Evolutionary conservation across 768 basidiomycete species (phyloP), one percentile per base, ranked within the genome.

Genomic region (Punctularia strigosozonata): DNA sequence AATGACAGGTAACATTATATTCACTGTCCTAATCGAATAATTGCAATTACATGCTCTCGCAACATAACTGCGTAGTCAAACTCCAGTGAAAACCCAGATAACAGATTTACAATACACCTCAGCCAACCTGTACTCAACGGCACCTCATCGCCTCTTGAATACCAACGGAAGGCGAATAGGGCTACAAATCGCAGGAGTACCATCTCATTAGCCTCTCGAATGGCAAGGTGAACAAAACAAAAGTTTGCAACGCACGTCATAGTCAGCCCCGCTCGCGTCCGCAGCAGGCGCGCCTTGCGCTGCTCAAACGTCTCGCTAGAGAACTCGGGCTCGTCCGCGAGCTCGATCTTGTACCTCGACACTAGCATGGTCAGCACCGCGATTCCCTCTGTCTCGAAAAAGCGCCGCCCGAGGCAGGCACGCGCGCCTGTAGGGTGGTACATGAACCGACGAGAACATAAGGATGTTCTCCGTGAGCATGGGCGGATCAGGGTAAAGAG

Each of bases 241-340:
- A n/a, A n/a, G n/a, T n/a, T n/a, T n/a, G n/a, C n/a, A n/a, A n/a
- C 69, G 43, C 49, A 71, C 73, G 65, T 66, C 12, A 68, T 43
- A 2, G 69, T 72, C 21, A 74, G 39, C 3, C 59, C 62, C 18
- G 51, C 49, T 23, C 50, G 56, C 10, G 52, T 46, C 19, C 50
- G 44, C 41, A 73, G 44, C 26, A 76, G 47, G 28, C 71, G 58
- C 34, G 48, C 58, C 45, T 61, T 69, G 37, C 60, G 58, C 49
- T 68, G 54, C 45, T 66, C 68, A 38, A 71, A 66, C 1, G 65
- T 62, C 50, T 72, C 71, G 8, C 48, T 43, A 1, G 61, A 58
- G 49, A 68, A 73, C 41, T 68, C 56, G 4, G 66, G 62, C 31
- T 75, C 71, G 25, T 71, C 68, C 42, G 69, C 69, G 25, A 73